A percentile compares a stretch with the other conserved stretches of the same genome.
Conservation (phyloP, 306 rosid species). For the Trifolium pratense region DNA sequence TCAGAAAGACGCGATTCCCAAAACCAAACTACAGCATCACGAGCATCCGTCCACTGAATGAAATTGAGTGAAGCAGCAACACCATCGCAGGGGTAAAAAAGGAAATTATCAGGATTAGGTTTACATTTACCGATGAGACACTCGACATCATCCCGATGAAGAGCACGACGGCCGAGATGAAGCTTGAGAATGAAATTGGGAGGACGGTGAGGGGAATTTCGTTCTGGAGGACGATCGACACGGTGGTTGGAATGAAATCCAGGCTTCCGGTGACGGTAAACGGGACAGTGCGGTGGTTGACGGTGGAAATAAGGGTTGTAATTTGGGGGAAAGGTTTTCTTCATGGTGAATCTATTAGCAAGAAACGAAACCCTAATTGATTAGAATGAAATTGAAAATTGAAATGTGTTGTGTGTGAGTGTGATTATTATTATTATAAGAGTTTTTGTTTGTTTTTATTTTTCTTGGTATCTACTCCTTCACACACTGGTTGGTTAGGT, state of each 20-base stretch:
- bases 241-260: slow-evolving; percentile 21
- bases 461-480: not conserved
- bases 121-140: slow-evolving; percentile 51
- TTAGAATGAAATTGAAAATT: not conserved
- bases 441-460: not conserved
- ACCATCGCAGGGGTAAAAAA: slow-evolving; percentile 1
- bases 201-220: not conserved
- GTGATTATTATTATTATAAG: too few relatives aligned
- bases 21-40: slow-evolving; percentile 57
- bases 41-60: slow-evolving; percentile 58
- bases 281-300: not conserved
- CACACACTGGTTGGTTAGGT: not conserved
- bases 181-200: slow-evolving; percentile 58
- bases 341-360: slow-evolving; percentile 49
- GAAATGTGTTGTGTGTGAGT: not conserved
- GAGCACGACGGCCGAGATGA: slow-evolving; percentile 35
- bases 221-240: slow-evolving; percentile 38
- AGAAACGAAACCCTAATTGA: slow-evolving; percentile 40
- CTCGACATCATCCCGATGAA: slow-evolving; percentile 26
- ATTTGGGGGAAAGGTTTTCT: not conserved
- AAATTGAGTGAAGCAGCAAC: slow-evolving; percentile 55
- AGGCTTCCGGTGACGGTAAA: not conserved
- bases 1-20: slow-evolving; percentile 69
- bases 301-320: slow-evolving; percentile 23
- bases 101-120: slow-evolving; percentile 40